Conservation (phyloP, 352 stramenopile genomes). For the Pythium grandisporangium region DNA sequence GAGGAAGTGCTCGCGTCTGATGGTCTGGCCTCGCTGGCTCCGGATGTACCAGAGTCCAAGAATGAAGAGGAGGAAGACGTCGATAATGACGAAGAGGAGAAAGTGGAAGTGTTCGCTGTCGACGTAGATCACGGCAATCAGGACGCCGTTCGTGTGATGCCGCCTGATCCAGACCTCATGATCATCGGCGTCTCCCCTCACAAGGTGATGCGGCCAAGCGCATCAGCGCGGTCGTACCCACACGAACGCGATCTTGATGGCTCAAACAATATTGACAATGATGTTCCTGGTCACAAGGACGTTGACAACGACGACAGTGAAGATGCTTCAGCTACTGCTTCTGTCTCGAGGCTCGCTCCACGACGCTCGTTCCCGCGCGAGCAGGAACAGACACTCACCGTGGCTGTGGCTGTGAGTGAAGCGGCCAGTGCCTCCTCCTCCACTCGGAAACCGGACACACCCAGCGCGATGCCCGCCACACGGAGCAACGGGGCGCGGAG, state of each 20-base stretch:
- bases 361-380: conserved; percentile 19
- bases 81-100: conserved; percentile 23
- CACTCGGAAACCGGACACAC: conserved; percentile 18
- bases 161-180: conserved; percentile 20
- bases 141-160: not conserved
- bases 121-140: conserved; percentile 1
- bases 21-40: conserved; percentile 7
- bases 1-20: conserved; percentile 14
- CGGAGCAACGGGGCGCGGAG: not conserved
- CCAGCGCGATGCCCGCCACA: conserved; percentile 6
- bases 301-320: too few species aligned
- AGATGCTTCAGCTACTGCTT: too few species aligned
- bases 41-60: too few species aligned
- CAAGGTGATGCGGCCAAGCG: too few species aligned
- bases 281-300: too few species aligned
- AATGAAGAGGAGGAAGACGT: not conserved
- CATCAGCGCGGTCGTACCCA: too few species aligned
- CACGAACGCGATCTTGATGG: too few species aligned
- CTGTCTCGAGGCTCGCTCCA: too few species aligned
- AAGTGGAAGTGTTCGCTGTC: conserved; percentile 31
- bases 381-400: conserved; percentile 9
- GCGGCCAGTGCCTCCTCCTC: not conserved
- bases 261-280: too few species aligned
- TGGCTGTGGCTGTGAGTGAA: too few species aligned
- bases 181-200: conserved; percentile 25